phyloP scores from a whole-genome alignment of 1,139 yeast species.

The Debaryomyces sp. region DNA sequence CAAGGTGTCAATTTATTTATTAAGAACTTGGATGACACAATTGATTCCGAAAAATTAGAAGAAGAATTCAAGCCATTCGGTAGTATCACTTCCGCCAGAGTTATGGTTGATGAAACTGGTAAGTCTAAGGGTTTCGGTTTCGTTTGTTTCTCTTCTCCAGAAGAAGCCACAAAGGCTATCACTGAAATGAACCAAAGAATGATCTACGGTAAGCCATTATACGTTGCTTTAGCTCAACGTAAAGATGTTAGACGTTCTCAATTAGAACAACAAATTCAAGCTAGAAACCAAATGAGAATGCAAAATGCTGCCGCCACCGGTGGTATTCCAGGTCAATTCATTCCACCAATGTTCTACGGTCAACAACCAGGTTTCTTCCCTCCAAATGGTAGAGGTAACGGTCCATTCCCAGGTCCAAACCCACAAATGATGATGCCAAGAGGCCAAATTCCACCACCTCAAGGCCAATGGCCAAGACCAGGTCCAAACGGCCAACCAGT shows the following conservation, averaged over 20 bases:
- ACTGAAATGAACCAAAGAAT: slow-evolving; percentile 98
- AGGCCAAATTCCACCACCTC: slow-evolving; percentile 70
- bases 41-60: slow-evolving; percentile 88
- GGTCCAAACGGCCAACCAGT: slow-evolving; percentile 84
- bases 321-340: slow-evolving; percentile 94
- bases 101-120: slow-evolving; percentile 93
- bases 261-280: slow-evolving; percentile 96
- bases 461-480: slow-evolving; percentile 75
- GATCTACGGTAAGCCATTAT: slow-evolving; percentile 94
- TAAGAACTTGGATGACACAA: slow-evolving; percentile 92
- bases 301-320: slow-evolving; percentile 90
- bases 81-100: slow-evolving; percentile 93
- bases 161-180: slow-evolving; percentile 98
- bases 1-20: slow-evolving; percentile 97
- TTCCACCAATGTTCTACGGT: slow-evolving; percentile 93
- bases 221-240: slow-evolving; percentile 98
- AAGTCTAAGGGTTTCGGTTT: slow-evolving; percentile 98
- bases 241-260: slow-evolving; percentile 98
- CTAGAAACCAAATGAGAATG: slow-evolving; percentile 97
- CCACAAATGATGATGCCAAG: slow-evolving; percentile 90
- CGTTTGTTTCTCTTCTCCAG: slow-evolving; percentile 97
- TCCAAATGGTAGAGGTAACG: slow-evolving; percentile 77
- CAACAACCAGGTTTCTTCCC: slow-evolving; percentile 86
- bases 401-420: slow-evolving; percentile 85
- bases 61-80: slow-evolving; percentile 96